phyloP scores from a whole-genome alignment of 768 basidiomycete species.

The Auriscalpium orientale region DNA sequence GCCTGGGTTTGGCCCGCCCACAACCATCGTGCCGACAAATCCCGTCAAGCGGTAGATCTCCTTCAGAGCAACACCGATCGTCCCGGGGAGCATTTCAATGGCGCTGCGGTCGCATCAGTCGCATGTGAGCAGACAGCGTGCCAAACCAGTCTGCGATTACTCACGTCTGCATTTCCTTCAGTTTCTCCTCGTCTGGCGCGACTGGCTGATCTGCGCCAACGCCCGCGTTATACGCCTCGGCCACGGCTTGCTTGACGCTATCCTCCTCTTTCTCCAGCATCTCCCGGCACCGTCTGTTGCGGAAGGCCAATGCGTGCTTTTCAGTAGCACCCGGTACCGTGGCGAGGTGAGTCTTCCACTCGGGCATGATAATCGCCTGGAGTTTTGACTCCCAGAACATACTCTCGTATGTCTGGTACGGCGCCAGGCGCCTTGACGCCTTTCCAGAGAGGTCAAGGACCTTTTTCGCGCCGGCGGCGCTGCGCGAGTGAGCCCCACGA shows the following conservation, averaged over 20 bases:
- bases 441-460: not conserved
- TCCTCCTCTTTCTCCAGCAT: not conserved
- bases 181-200: too few species aligned
- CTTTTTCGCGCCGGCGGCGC: not conserved
- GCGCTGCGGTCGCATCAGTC: too few species aligned
- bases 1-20: too few species aligned
- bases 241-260: not conserved
- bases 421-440: not conserved
- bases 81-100: too few species aligned
- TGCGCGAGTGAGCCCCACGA: not conserved
- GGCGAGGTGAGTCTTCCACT: not conserved
- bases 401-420: not conserved
- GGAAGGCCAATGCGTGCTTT: not conserved
- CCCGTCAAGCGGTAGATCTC: too few species aligned
- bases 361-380: not conserved
- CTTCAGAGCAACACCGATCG: too few species aligned
- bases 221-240: too few species aligned
- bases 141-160: too few species aligned
- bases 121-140: too few species aligned
- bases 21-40: too few species aligned
- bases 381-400: not conserved
- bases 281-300: not conserved
- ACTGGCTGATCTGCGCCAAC: too few species aligned
- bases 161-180: too few species aligned
- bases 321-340: not conserved